Evolutionary conservation across 2,329 filamentous ascomycete species (phyloP).

Genomic region (Claviceps africana): DNA sequence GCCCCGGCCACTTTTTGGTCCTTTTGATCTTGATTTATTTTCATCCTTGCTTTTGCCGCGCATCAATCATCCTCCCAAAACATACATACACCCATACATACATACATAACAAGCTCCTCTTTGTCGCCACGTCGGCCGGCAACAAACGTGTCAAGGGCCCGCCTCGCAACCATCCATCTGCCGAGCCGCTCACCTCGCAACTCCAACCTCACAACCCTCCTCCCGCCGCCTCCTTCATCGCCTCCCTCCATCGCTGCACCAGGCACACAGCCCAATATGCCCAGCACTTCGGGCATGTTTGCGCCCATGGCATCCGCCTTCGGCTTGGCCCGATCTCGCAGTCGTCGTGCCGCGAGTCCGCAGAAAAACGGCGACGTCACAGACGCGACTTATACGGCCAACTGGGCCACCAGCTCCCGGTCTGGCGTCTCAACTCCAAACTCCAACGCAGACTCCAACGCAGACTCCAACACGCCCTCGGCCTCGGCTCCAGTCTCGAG

Average conservation of each 20-base stretch:
- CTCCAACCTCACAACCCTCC: too few relatives aligned
- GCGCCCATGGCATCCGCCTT: constrained; percentile 22
- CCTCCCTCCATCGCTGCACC: background rate
- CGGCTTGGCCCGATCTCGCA: constrained; percentile 17
- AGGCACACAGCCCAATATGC: constrained; percentile 12
- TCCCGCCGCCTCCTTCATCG: too few relatives aligned
- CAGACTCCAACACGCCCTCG: background rate
- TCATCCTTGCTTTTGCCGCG: too few relatives aligned
- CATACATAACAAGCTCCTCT: too few relatives aligned
- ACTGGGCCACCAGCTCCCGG: constrained; percentile 1
- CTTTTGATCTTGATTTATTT: too few relatives aligned
- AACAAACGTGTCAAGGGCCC: too few relatives aligned
- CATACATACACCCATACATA: too few relatives aligned
- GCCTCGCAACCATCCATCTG: too few relatives aligned
- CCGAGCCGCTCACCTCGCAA: too few relatives aligned
- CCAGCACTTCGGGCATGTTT: constrained; percentile 15
- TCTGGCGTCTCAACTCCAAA: constrained; percentile 5
- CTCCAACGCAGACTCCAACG: constrained; percentile 3
- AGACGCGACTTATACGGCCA: constrained; percentile 7
- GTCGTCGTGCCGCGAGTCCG: constrained; percentile 10
- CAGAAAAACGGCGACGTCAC: constrained; percentile 8
- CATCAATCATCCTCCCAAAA: too few relatives aligned
- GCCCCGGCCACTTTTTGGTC: too few relatives aligned
- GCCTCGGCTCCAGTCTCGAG: constrained; percentile 6
- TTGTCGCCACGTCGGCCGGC: too few relatives aligned